Base-by-base conservation (phyloP, 176 grass and related monocot species). In the Ampelocalamus luodianensis region DNA sequence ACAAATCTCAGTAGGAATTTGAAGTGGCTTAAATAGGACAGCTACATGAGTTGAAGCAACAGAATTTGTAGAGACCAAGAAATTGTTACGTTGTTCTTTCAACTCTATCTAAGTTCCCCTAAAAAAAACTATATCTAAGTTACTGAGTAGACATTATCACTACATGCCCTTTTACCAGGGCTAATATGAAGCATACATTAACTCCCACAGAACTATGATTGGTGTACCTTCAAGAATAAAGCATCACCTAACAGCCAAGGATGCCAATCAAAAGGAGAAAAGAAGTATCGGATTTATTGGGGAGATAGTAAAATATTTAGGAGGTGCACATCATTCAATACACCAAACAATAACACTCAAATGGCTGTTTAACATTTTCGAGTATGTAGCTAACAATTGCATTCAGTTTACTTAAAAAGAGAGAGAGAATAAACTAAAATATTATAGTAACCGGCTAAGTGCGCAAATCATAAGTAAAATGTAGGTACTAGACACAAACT, bases 401-500 rank as follows among this genome's bases (percentile, higher is more conserved):
- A 76, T 39, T 13, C 17, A 43, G 10, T 38, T 72, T 58, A 29
- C 20, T 8, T 9, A 54, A 54, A 66, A 81, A 16, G 29, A 34
- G 32, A 34, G 32, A 34, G 32, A 17, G 50, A 53, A 53, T 26
- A 16, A 23, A 37, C 18, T 43, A 14, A 70, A 13, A 43, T 23
- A 59, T 23, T 14, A 34, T 65, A 18, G 10, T 2, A 74, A 27
- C 8, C 4, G 45, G 18, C 13, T 56, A 42, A 55, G 10, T 15
- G 10, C 1, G 4, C 20, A 86, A n/a, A 71, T 81, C 36, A 26
- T 14, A 51, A 17, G 22, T 29, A 65, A 63, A 54, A 20, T 29
- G 17, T 5, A 38, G 55, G 56, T 29, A 65, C 39, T 10, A 46
- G 38, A 26, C 36, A 62, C 55, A 39, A 83, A 87, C 86, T 81